A percentile compares a stretch with the other conserved stretches of the same genome.
These are phyloP conservation scores for Phytophthora hybrid DNA, from an alignment of 352 stramenopile genomes.

Conservation along the genomic window DNA sequence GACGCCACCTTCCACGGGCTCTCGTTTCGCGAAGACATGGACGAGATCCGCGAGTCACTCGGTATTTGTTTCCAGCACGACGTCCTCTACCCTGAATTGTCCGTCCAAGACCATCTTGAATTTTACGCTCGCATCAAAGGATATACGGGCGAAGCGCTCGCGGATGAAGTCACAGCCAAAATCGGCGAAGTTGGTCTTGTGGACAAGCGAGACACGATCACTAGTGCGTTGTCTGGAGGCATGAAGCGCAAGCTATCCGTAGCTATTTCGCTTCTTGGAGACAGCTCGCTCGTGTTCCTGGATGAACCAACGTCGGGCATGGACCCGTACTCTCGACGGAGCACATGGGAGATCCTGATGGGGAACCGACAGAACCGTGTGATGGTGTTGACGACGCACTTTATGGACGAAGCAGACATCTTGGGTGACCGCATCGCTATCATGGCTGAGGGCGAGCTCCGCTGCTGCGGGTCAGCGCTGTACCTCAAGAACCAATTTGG, in stretches of 20 bases:
- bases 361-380: constrained; percentile 60
- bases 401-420: constrained; percentile 94
- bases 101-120: constrained; percentile 76
- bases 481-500: constrained; percentile 80
- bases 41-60: constrained; percentile 64
- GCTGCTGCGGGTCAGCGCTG: constrained; percentile 63
- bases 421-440: constrained; percentile 85
- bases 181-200: constrained; percentile 67
- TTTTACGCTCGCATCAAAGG: constrained; percentile 79
- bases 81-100: constrained; percentile 81
- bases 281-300: constrained; percentile 84
- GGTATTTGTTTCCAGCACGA: constrained; percentile 86
- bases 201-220: constrained; percentile 57
- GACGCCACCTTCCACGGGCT: constrained; percentile 56
- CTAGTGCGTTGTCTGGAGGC: constrained; percentile 72
- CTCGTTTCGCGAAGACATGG: constrained; percentile 72
- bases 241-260: constrained; percentile 93
- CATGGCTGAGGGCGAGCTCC: constrained; percentile 74
- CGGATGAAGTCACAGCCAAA: constrained; percentile 46
- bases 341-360: constrained; percentile 89
- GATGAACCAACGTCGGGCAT: constrained; percentile 94
- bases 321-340: constrained; percentile 94
- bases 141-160: constrained; percentile 47
- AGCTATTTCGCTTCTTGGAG: constrained; percentile 83
- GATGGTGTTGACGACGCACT: constrained; percentile 94